A percentile compares a stretch with the other conserved stretches of the same genome.
Conservation (phyloP, 1,284 basidiomycete species). For the Rhodotorula sp. region DNA sequence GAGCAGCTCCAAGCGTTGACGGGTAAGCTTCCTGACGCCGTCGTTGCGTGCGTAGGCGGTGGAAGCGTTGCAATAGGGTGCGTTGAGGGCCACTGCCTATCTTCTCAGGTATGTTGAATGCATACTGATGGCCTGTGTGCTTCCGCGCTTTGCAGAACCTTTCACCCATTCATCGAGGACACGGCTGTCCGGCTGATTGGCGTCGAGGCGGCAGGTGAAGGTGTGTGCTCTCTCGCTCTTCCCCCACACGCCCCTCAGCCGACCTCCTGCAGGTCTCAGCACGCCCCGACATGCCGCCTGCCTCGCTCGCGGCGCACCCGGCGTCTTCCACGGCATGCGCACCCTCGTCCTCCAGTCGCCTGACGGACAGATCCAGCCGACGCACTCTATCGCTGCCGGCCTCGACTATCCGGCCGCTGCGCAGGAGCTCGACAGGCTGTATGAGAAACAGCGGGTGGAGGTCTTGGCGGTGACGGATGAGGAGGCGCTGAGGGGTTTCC, state of each 20-base stretch:
- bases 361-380: slow-evolving; percentile 92
- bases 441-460: slow-evolving; percentile 89
- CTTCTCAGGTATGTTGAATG: slow-evolving; percentile 26
- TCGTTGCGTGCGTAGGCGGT: slow-evolving; percentile 96
- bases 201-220: slow-evolving; percentile 96
- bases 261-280: slow-evolving; percentile 62
- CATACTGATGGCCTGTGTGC: not conserved
- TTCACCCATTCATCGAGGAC: slow-evolving; percentile 90
- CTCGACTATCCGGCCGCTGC: slow-evolving; percentile 89
- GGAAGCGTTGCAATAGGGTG: slow-evolving; percentile 93
- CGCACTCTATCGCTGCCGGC: slow-evolving; percentile 95
- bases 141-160: slow-evolving; percentile 57
- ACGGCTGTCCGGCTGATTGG: slow-evolving; percentile 79
- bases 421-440: slow-evolving; percentile 96
- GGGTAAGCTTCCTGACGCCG: slow-evolving; percentile 87
- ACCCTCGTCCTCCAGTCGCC: slow-evolving; percentile 91
- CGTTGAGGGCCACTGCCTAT: slow-evolving; percentile 28
- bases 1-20: slow-evolving; percentile 71
- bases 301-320: slow-evolving; percentile 81
- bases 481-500: slow-evolving; percentile 88
- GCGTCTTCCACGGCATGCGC: slow-evolving; percentile 92
- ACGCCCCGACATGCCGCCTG: slow-evolving; percentile 89
- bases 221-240: slow-evolving; percentile 52
- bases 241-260: not conserved
- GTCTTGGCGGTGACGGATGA: slow-evolving; percentile 92